These are phyloP conservation scores for Annulohypoxylon moriforme DNA, from an alignment of 495 filamentous ascomycete genomes.

Conservation along the genomic window DNA sequence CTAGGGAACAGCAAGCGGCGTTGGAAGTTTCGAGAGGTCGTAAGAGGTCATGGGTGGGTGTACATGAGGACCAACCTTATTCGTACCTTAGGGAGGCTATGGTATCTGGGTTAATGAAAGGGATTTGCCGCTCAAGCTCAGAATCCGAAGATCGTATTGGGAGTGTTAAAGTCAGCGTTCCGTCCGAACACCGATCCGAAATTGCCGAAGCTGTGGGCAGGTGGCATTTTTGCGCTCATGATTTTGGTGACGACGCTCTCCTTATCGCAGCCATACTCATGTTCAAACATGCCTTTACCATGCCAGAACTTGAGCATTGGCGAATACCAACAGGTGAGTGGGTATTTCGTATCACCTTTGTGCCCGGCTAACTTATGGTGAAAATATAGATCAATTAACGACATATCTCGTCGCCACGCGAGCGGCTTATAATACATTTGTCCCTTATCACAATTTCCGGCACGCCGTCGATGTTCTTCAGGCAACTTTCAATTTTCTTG, in stretches of 20 bases:
- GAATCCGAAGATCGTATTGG: slow-evolving; percentile 57
- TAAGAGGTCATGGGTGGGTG: slow-evolving; percentile 92
- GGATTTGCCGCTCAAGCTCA: slow-evolving; percentile 80
- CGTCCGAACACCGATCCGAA: slow-evolving; percentile 65
- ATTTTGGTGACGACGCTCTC: slow-evolving; percentile 89
- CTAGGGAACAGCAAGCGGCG: slow-evolving; percentile 73
- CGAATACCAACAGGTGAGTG: slow-evolving; percentile 76
- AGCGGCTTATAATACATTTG: slow-evolving; percentile 90
- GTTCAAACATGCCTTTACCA: slow-evolving; percentile 85
- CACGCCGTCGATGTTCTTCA: slow-evolving; percentile 97
- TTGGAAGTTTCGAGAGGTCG: slow-evolving; percentile 73
- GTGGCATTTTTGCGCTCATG: slow-evolving; percentile 91
- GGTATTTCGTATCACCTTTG: slow-evolving; percentile 14
- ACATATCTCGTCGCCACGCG: slow-evolving; percentile 85
- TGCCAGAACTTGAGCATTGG: slow-evolving; percentile 85
- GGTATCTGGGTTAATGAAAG: slow-evolving; percentile 91
- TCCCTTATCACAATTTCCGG: slow-evolving; percentile 99
- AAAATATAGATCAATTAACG: slow-evolving; percentile 69
- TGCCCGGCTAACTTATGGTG: slow-evolving; percentile 45
- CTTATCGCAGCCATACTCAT: slow-evolving; percentile 82
- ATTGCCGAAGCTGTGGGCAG: slow-evolving; percentile 77
- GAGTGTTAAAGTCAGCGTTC: slow-evolving; percentile 60
- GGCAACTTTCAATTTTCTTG: slow-evolving; percentile 90
- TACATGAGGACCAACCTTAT: slow-evolving; percentile 88
- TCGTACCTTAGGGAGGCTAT: slow-evolving; percentile 85